phyloP scores from a whole-genome alignment of 768 basidiomycete species.

The Trametes sanguinea region DNA sequence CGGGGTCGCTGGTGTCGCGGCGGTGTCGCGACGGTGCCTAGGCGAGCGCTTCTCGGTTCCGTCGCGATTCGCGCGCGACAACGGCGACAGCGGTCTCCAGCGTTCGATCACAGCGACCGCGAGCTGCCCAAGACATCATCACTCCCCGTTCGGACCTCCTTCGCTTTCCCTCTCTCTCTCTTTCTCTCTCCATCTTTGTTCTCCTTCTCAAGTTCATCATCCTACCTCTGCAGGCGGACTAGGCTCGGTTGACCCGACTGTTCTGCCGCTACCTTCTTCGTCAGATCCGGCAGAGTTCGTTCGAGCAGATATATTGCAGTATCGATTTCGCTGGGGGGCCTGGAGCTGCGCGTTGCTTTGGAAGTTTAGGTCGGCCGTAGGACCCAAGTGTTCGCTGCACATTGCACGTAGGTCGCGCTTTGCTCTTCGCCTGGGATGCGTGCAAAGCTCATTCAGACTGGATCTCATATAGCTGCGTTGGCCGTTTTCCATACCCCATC shows the following conservation, averaged over 20 bases:
- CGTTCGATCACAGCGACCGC: background rate
- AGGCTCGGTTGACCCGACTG: conserved; percentile 28
- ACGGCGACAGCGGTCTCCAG: conserved; percentile 4
- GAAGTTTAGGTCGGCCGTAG: conserved; percentile 10
- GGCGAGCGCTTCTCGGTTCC: conserved; percentile 1
- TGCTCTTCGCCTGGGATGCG: background rate
- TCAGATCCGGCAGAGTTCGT: background rate
- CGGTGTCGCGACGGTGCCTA: background rate
- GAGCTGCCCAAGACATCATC: conserved; percentile 13
- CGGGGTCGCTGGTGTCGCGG: background rate
- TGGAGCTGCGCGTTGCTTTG: background rate
- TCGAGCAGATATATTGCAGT: too few relatives aligned
- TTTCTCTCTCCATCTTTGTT: conserved; percentile 13
- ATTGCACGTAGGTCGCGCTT: conserved; percentile 4
- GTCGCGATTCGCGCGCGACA: background rate
- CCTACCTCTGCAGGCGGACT: conserved; percentile 15
- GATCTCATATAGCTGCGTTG: background rate
- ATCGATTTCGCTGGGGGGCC: too few relatives aligned
- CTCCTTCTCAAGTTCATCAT: conserved; percentile 12
- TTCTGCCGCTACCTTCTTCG: conserved; percentile 4
- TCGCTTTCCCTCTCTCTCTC: conserved; percentile 18
- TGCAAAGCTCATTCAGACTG: background rate
- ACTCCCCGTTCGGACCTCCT: background rate
- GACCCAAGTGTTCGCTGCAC: conserved; percentile 7
- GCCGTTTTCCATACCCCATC: background rate